These are phyloP conservation scores for Diaporthe longicolla DNA, from an alignment of 2,329 filamentous ascomycete genomes.

Conservation along the genomic window DNA sequence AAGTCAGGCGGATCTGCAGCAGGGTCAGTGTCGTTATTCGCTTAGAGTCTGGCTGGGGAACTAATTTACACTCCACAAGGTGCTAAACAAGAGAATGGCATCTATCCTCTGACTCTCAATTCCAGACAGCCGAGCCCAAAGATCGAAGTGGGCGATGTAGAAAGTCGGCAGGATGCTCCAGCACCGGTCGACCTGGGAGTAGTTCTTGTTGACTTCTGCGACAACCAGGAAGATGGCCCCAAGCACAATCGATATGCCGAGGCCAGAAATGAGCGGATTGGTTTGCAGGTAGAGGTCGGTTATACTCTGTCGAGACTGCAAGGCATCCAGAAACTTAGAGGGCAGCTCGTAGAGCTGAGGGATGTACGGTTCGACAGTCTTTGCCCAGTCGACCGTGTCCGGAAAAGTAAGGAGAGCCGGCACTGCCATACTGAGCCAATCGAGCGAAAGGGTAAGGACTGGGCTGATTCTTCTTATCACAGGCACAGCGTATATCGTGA, in stretches of 20 bases:
- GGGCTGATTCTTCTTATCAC: neutral
- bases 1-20: conserved; percentile 82
- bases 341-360: conserved; percentile 80
- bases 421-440: conserved; percentile 70
- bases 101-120: conserved; percentile 80
- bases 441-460: neutral
- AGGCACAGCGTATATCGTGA: neutral
- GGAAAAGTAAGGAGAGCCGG: conserved; percentile 78
- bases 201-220: conserved; percentile 92
- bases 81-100: conserved; percentile 77
- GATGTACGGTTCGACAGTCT: conserved; percentile 82
- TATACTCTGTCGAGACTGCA: conserved; percentile 73
- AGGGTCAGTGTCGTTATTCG: conserved; percentile 45
- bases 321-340: conserved; percentile 70
- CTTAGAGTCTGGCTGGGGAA: neutral
- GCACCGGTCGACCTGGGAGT: conserved; percentile 93
- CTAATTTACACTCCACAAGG: conserved; percentile 82
- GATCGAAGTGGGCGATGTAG: conserved; percentile 86
- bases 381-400: conserved; percentile 83
- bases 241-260: conserved; percentile 80
- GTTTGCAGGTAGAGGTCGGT: conserved; percentile 83
- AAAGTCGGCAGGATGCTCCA: conserved; percentile 93
- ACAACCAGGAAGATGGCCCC: conserved; percentile 79
- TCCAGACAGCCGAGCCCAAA: conserved; percentile 85
- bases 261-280: conserved; percentile 85